These are phyloP conservation scores for Sordaria brevicollis DNA, from an alignment of 495 filamentous ascomycete genomes.

Conservation along the genomic window DNA sequence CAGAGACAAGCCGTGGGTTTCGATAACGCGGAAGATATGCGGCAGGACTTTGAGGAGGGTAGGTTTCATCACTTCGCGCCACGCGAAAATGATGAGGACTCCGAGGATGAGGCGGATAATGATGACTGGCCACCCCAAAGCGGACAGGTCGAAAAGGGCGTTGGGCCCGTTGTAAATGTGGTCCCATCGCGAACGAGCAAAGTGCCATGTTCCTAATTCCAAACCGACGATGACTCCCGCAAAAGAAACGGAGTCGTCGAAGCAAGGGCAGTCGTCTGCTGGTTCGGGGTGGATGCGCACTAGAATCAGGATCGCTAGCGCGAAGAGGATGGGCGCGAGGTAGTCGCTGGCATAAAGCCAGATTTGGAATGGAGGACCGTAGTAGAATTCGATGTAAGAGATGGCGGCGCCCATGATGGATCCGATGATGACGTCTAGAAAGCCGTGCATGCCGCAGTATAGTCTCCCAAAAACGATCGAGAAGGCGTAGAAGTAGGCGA, in stretches of 20 bases:
- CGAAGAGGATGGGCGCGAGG: conserved; percentile 46
- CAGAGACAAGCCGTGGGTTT: conserved; percentile 63
- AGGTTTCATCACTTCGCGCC: conserved; percentile 83
- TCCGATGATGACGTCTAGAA: conserved; percentile 79
- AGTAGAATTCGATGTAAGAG: conserved; percentile 60
- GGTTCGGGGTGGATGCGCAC: conserved; percentile 92
- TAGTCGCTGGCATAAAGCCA: conserved; percentile 51
- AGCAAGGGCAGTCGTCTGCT: conserved; percentile 93
- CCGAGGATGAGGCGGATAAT: conserved; percentile 62
- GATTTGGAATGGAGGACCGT: conserved; percentile 53
- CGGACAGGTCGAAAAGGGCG: conserved; percentile 47
- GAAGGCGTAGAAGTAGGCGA: conserved; percentile 73
- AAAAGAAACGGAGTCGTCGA: conserved; percentile 93
- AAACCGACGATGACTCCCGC: conserved; percentile 78
- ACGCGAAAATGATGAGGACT: conserved; percentile 72
- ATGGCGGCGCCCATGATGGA: conserved; percentile 58
- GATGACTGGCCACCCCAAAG: conserved; percentile 47
- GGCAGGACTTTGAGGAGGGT: conserved; percentile 65
- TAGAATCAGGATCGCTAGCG: conserved; percentile 57
- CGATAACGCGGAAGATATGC: conserved; percentile 77
- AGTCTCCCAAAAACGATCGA: conserved; percentile 85
- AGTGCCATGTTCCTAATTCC: conserved; percentile 73
- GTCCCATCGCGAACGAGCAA: conserved; percentile 48
- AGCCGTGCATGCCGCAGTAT: conserved; percentile 98
- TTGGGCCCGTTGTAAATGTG: conserved; percentile 39